Conservation (phyloP, 2,329 filamentous ascomycete species). For the Pezicula carpinea region DNA sequence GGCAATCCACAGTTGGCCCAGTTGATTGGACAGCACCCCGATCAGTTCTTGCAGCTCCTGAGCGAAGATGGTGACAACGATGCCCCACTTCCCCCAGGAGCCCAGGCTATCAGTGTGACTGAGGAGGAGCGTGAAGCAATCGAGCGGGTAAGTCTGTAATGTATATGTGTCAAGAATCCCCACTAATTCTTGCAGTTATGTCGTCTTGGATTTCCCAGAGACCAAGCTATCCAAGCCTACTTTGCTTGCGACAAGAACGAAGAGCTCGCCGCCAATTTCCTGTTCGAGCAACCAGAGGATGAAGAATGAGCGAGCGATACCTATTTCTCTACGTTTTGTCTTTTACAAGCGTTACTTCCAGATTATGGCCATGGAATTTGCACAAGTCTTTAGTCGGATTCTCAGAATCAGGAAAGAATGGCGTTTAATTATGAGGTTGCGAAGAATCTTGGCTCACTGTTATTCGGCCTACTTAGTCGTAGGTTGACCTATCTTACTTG, state of each 20-base stretch:
- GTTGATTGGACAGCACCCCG: constrained; percentile 85
- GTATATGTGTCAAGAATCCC: not conserved
- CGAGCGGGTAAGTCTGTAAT: constrained; percentile 65
- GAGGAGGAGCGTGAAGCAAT: constrained; percentile 97
- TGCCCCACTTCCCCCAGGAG: constrained; percentile 78
- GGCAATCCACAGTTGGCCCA: constrained; percentile 93
- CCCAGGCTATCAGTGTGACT: constrained; percentile 85
- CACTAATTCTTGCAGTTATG: constrained; percentile 59
- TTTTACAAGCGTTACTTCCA: not conserved
- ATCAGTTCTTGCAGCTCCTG: constrained; percentile 86
- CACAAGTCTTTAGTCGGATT: not conserved
- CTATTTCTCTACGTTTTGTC: not conserved
- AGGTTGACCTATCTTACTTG: too few species aligned
- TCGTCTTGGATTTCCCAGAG: constrained; percentile 86
- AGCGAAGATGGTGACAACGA: constrained; percentile 86
- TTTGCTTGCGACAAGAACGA: constrained; percentile 99
- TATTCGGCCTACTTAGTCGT: too few species aligned
- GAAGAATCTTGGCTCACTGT: too few species aligned
- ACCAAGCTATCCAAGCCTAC: constrained; percentile 94
- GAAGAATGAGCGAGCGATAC: constrained; percentile 48
- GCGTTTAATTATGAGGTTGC: too few species aligned
- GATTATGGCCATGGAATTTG: not conserved
- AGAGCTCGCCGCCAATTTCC: constrained; percentile 94
- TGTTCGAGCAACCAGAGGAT: constrained; percentile 95
- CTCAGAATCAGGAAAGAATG: not conserved